These are phyloP conservation scores for Kwoniella newhampshirensis DNA, from an alignment of 768 basidiomycete genomes.

Conservation along the genomic window DNA sequence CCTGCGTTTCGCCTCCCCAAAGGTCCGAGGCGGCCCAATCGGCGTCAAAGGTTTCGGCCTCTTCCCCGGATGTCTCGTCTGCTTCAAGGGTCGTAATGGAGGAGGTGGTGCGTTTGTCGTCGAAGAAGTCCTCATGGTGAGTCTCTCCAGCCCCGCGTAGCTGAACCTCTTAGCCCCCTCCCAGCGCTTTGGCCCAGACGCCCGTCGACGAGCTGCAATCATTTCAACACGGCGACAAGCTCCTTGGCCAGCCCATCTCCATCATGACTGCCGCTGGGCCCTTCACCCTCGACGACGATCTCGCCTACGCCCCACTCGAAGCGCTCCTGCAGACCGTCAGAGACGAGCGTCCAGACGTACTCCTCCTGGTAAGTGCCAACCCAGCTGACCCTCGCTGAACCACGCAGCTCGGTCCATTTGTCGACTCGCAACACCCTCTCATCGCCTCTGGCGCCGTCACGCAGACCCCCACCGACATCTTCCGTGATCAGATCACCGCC, in stretches of 20 bases:
- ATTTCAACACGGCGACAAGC: slow-evolving; percentile 51
- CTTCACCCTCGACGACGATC: slow-evolving; percentile 74
- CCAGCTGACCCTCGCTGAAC: neutral
- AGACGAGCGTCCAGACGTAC: slow-evolving; percentile 66
- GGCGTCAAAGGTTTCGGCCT: slow-evolving; percentile 69
- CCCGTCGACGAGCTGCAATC: slow-evolving; percentile 55
- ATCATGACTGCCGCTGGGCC: slow-evolving; percentile 81
- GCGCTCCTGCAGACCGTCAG: slow-evolving; percentile 66
- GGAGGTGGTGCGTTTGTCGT: slow-evolving; percentile 84
- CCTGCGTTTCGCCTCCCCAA: slow-evolving; percentile 64
- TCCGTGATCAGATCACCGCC: slow-evolving; percentile 64
- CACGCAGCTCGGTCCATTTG: slow-evolving; percentile 81
- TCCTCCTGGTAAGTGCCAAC: slow-evolving; percentile 66
- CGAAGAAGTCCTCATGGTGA: slow-evolving; percentile 74
- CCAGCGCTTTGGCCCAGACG: slow-evolving; percentile 56
- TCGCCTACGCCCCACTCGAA: slow-evolving; percentile 71
- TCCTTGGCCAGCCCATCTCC: slow-evolving; percentile 60
- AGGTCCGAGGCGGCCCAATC: slow-evolving; percentile 65
- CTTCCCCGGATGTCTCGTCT: slow-evolving; percentile 86
- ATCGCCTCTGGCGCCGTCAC: slow-evolving; percentile 75
- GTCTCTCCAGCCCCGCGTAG: slow-evolving; percentile 40
- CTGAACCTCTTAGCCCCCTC: slow-evolving; percentile 62
- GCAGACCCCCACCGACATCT: slow-evolving; percentile 65
- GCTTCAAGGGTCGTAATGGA: slow-evolving; percentile 83
- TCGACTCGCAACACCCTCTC: slow-evolving; percentile 72